A percentile compares a stretch with the other conserved stretches of the same genome.
Evolutionary conservation across 192 early-diverging fungal species (phyloP).

Genomic region (Coemansia sp.): DNA sequence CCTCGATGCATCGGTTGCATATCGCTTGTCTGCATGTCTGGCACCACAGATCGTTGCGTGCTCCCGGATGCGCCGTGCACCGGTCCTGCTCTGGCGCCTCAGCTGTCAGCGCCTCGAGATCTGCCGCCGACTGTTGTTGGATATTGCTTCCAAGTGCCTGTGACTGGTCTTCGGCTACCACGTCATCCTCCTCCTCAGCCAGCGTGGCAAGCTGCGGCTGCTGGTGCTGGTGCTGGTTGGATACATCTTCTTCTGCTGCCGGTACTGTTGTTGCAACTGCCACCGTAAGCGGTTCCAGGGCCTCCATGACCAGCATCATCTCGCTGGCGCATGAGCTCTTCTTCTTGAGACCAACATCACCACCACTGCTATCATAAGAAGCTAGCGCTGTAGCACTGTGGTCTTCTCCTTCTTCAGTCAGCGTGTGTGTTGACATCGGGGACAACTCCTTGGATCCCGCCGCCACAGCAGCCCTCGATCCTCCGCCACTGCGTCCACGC

Average conservation of each 20-base stretch:
- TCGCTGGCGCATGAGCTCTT: neutral
- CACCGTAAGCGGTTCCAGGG: neutral
- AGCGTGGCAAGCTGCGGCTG: neutral
- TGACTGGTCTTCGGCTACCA: neutral
- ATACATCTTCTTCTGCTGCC: neutral
- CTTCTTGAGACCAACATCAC: neutral
- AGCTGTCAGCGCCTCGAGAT: neutral
- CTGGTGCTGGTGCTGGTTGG: neutral
- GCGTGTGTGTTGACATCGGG: constrained; percentile 14
- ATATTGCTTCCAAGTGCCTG: neutral
- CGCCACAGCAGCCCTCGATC: neutral
- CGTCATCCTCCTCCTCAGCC: neutral
- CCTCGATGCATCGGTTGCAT: constrained; percentile 31
- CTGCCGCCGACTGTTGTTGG: neutral
- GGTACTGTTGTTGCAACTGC: neutral
- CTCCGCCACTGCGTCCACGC: neutral
- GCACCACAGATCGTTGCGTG: constrained; percentile 49
- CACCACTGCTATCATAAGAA: no score
- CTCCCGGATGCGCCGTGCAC: constrained; percentile 45
- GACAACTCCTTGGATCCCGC: constrained; percentile 7
- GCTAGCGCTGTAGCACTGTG: neutral
- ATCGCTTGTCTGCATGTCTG: constrained; percentile 28
- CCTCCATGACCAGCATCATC: neutral
- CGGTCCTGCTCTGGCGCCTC: constrained; percentile 14
- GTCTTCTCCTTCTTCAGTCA: constrained; percentile 3